Evolutionary conservation across 2,329 filamentous ascomycete genomes (phyloP).

Genomic region (Colletotrichum plurivorum): DNA sequence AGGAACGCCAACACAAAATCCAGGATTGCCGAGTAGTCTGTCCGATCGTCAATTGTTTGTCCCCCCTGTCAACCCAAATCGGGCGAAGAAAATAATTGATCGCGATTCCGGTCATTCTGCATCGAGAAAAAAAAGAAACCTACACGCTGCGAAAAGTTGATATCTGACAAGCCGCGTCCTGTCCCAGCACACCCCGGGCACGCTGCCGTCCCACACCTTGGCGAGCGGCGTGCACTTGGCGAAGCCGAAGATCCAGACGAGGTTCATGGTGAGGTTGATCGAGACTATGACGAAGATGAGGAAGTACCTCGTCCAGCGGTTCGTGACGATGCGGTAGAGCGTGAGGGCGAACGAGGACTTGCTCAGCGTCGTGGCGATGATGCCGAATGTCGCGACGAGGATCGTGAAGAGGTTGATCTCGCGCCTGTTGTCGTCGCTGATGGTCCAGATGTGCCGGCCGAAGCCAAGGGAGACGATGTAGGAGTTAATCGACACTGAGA

Average conservation of each 20-base stretch:
- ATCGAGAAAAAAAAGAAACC: slow-evolving; percentile 1
- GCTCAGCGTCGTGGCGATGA: slow-evolving; percentile 42
- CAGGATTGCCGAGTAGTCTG: slow-evolving; percentile 52
- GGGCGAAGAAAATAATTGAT: too few species aligned
- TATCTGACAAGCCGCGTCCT: slow-evolving; percentile 44
- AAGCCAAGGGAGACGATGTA: slow-evolving; percentile 49
- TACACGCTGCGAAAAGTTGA: slow-evolving; percentile 52
- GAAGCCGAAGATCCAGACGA: slow-evolving; percentile 52
- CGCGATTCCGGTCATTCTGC: too few species aligned
- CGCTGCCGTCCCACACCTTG: slow-evolving; percentile 45
- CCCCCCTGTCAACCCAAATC: too few species aligned
- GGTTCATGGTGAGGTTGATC: slow-evolving; percentile 43
- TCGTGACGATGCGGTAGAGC: slow-evolving; percentile 43
- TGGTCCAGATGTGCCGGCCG: slow-evolving; percentile 42
- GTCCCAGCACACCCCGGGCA: slow-evolving; percentile 51
- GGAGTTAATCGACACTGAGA: slow-evolving; percentile 49
- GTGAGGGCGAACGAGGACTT: slow-evolving; percentile 45
- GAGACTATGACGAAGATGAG: slow-evolving; percentile 47
- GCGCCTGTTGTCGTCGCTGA: slow-evolving; percentile 40
- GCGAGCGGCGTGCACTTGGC: slow-evolving; percentile 49
- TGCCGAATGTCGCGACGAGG: slow-evolving; percentile 42
- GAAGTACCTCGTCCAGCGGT: slow-evolving; percentile 44
- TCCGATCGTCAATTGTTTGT: slow-evolving; percentile 3
- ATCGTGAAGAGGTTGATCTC: slow-evolving; percentile 43
- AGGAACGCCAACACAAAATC: slow-evolving; percentile 52